These are phyloP conservation scores for Gracilaria gracilis DNA, from an alignment of 23 red algal genomes.

Conservation along the genomic window DNA sequence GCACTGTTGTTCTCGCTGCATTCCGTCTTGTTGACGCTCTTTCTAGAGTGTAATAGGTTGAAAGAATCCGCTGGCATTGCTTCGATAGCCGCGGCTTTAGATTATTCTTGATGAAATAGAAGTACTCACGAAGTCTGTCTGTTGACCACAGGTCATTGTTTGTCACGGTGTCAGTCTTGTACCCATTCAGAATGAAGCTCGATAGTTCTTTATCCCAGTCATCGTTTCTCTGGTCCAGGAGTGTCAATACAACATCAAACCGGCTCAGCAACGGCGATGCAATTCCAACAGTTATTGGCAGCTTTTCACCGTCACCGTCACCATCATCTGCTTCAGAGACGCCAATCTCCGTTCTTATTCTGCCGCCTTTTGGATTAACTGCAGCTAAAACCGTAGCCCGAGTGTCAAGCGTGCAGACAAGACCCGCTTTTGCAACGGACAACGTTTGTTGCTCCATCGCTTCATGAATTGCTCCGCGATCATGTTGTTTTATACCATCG, in stretches of 20 bases:
- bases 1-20: conserved; percentile 97
- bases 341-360: conserved; percentile 74
- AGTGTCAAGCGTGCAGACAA: conserved; percentile 92
- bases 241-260: conserved; percentile 95
- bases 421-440: conserved; percentile 96
- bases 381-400: conserved; percentile 95
- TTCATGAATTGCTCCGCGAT: conserved; percentile 97
- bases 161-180: conserved; percentile 12
- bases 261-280: conserved; percentile 92
- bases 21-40: conserved; percentile 72
- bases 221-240: conserved; percentile 87
- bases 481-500: conserved; percentile 86
- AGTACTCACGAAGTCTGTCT: conserved; percentile 83
- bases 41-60: conserved; percentile 87
- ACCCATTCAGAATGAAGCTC: conserved; percentile 91
- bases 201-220: conserved; percentile 91
- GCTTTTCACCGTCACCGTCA: conserved; percentile 25
- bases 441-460: conserved; percentile 99
- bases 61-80: conserved; percentile 64
- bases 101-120: conserved; percentile 83
- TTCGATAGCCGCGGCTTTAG: conserved; percentile 75
- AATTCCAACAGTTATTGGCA: conserved; percentile 89
- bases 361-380: conserved; percentile 85
- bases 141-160: conserved; percentile 68
- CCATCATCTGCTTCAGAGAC: conserved; percentile 41